A percentile compares a stretch with the other conserved stretches of the same genome.
These are phyloP conservation scores for Neoscytalidium dimidiatum DNA, from an alignment of 2,329 filamentous ascomycete species.

Conservation along the genomic window DNA sequence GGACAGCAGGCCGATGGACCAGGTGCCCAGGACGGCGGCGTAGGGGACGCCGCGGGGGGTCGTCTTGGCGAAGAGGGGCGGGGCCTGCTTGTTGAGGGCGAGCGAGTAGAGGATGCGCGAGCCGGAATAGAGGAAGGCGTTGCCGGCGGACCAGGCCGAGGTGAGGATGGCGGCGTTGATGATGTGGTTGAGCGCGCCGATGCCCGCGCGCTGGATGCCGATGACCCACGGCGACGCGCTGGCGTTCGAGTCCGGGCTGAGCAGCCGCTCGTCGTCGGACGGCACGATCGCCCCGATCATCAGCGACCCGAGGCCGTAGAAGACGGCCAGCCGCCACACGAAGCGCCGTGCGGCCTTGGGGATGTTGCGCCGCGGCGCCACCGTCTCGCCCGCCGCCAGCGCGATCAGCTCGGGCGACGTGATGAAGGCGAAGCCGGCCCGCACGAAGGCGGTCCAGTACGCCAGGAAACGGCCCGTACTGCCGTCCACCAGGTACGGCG, in stretches of 20 bases:
- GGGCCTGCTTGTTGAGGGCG: conserved; percentile 28
- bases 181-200: conserved; percentile 35
- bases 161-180: conserved; percentile 31
- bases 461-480: conserved; percentile 49
- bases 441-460: conserved; percentile 60
- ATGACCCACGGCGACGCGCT: conserved; percentile 64
- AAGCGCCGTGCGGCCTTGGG: conserved; percentile 76
- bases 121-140: conserved; percentile 30
- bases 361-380: conserved; percentile 60
- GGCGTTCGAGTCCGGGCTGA: conserved; percentile 39
- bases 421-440: conserved; percentile 52
- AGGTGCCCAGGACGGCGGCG: conserved; percentile 63
- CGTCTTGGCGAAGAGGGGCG: conserved; percentile 40
- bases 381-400: conserved; percentile 65
- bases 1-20: conserved; percentile 39
- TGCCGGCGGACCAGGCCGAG: conserved; percentile 31
- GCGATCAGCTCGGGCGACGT: conserved; percentile 60
- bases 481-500: conserved; percentile 61
- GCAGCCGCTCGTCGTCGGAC: conserved; percentile 48
- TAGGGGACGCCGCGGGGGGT: conserved; percentile 67
- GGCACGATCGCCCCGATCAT: conserved; percentile 60
- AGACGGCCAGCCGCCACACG: conserved; percentile 70
- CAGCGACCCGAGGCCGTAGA: conserved; percentile 49
- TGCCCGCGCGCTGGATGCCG: conserved; percentile 49
- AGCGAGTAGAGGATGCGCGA: conserved; percentile 29